These are phyloP conservation scores for Durio zibethinus DNA, from an alignment of 345 rosid genomes.

Conservation along the genomic window DNA sequence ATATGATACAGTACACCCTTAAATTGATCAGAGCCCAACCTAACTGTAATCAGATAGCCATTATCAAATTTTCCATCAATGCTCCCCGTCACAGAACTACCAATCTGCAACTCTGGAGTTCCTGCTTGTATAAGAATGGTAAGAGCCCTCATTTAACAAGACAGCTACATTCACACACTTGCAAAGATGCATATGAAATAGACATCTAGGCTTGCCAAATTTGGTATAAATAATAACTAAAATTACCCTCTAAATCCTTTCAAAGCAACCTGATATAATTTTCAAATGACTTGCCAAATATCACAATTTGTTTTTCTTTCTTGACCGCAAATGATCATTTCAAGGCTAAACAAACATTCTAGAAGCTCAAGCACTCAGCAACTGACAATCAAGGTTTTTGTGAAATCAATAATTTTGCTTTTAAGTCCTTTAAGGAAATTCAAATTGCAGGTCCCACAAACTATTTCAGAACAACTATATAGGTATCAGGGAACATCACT, in stretches of 20 bases:
- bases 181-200: not conserved
- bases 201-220: not conserved
- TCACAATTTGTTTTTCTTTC: not conserved
- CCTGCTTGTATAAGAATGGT: slow-evolving; percentile 28
- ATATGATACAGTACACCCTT: slow-evolving; percentile 65
- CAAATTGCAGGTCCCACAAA: too few relatives aligned
- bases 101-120: slow-evolving; percentile 38
- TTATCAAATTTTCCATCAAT: slow-evolving; percentile 85
- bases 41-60: slow-evolving; percentile 63
- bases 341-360: not conserved
- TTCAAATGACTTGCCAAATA: not conserved
- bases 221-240: not conserved
- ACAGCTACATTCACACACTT: not conserved
- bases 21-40: slow-evolving; percentile 48
- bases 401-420: not conserved
- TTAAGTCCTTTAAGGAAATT: not conserved
- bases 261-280: not conserved
- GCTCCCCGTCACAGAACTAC: slow-evolving; percentile 54
- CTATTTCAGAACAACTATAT: not conserved
- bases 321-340: not conserved
- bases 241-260: not conserved
- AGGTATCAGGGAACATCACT: not conserved
- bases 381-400: not conserved
- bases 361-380: not conserved
- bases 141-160: not conserved